Percentiles rank a stretch among this genome's conserved stretches.
Evolutionary conservation across 2,329 filamentous ascomycete species (phyloP).

Genomic region (Microdochium trichocladiopsis): DNA sequence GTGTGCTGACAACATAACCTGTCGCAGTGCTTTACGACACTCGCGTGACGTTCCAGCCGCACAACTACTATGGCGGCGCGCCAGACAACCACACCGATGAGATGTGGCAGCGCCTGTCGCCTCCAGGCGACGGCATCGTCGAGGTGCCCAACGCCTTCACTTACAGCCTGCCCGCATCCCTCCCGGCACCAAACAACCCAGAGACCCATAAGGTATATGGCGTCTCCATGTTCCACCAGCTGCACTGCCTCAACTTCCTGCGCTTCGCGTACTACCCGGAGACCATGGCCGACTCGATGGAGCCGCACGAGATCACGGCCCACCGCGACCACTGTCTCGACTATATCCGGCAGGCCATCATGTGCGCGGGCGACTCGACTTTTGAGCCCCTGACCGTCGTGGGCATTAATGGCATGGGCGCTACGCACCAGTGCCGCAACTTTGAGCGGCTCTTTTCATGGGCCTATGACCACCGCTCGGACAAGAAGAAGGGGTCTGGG

Average conservation of each 20-base stretch:
- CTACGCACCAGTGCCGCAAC: constrained; percentile 47
- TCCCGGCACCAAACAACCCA: neutral
- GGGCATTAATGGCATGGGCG: constrained; percentile 46
- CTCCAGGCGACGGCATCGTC: neutral
- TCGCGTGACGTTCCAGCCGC: neutral
- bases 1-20: too few species aligned
- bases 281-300: neutral
- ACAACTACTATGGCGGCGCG: neutral
- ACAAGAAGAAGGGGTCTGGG: neutral
- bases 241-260: constrained; percentile 11
- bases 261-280: constrained; percentile 5
- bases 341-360: constrained; percentile 41
- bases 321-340: constrained; percentile 39
- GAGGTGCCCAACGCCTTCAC: neutral
- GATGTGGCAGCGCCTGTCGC: neutral
- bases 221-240: constrained; percentile 12
- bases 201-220: neutral
- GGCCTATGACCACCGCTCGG: constrained; percentile 1
- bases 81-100: neutral
- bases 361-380: constrained; percentile 41
- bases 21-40: neutral
- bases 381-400: constrained; percentile 16
- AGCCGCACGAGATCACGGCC: constrained; percentile 8
- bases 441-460: constrained; percentile 27
- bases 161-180: neutral